A percentile compares a stretch with the other conserved stretches of the same genome.
These are phyloP conservation scores for Mucuna pruriens DNA, from an alignment of 306 rosid genomes.

Conservation along the genomic window DNA sequence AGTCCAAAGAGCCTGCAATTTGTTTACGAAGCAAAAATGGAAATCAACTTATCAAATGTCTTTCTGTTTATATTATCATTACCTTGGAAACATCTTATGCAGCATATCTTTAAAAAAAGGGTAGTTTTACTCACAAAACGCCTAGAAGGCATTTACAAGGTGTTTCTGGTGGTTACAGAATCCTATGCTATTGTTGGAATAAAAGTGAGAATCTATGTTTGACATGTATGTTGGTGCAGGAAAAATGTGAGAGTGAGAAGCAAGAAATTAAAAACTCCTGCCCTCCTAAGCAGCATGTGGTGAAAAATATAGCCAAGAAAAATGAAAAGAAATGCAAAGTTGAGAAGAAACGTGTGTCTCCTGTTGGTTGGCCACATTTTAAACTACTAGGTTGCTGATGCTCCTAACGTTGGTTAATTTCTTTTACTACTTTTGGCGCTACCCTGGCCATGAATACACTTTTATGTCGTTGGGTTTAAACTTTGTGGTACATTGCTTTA, in stretches of 20 bases:
- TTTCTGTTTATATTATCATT: constrained; percentile 7
- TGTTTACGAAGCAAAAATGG: background rate
- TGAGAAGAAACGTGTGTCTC: constrained; percentile 52
- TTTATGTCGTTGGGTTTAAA: constrained; percentile 18
- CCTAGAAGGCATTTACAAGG: background rate
- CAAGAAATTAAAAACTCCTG: constrained; percentile 26
- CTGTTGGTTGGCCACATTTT: constrained; percentile 63
- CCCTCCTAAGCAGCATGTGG: constrained; percentile 43
- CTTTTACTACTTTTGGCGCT: constrained; percentile 4
- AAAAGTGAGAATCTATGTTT: constrained; percentile 18
- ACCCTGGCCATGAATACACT: constrained; percentile 13
- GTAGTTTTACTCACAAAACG: background rate
- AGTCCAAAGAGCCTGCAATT: constrained; percentile 28
- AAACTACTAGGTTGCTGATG: constrained; percentile 69
- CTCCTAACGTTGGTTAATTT: constrained; percentile 8
- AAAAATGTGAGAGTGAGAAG: constrained; percentile 38
- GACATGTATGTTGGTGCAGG: constrained; percentile 50
- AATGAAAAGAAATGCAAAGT: constrained; percentile 52
- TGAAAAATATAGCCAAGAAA: constrained; percentile 44
- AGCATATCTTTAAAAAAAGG: background rate
- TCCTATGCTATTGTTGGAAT: constrained; percentile 34
- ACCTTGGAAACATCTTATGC: background rate
- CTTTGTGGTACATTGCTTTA: background rate
- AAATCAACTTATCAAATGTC: too few relatives aligned
- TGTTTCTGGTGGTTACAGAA: background rate